These are phyloP conservation scores for Solanum virginianum DNA, from an alignment of 257 asterid genomes.

Conservation along the genomic window DNA sequence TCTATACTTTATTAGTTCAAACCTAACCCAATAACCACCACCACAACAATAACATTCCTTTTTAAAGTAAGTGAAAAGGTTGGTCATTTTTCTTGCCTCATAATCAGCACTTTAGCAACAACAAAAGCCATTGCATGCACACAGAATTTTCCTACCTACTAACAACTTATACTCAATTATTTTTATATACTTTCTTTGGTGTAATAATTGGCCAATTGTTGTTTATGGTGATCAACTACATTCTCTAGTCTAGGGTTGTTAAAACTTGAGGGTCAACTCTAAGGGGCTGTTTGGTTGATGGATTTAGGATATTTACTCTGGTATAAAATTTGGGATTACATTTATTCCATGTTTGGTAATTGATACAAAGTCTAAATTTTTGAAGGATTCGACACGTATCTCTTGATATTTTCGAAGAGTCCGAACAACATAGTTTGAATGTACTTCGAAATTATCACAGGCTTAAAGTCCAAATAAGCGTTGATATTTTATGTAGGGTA, in stretches of 20 bases:
- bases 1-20: conserved; percentile 11
- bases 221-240: neutral
- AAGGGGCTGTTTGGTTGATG: neutral
- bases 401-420: too few relatives aligned
- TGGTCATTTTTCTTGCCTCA: neutral
- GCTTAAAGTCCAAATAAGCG: neutral
- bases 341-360: neutral
- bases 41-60: neutral
- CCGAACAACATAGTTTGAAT: too few relatives aligned
- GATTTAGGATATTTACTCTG: neutral
- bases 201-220: neutral
- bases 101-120: neutral
- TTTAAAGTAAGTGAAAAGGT: neutral
- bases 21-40: conserved; percentile 34
- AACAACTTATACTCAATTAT: neutral
- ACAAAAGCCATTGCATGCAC: neutral
- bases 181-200: neutral
- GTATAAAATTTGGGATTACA: neutral
- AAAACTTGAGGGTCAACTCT: neutral
- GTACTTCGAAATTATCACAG: too few relatives aligned
- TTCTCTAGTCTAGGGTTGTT: neutral
- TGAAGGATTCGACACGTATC: too few relatives aligned
- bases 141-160: neutral
- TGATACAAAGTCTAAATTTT: neutral
- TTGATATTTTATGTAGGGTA: too few relatives aligned